Evolutionary conservation across 768 basidiomycete genomes (phyloP), one percentile per base, ranked within the genome.

Genomic region (Tulasnella sp.): DNA sequence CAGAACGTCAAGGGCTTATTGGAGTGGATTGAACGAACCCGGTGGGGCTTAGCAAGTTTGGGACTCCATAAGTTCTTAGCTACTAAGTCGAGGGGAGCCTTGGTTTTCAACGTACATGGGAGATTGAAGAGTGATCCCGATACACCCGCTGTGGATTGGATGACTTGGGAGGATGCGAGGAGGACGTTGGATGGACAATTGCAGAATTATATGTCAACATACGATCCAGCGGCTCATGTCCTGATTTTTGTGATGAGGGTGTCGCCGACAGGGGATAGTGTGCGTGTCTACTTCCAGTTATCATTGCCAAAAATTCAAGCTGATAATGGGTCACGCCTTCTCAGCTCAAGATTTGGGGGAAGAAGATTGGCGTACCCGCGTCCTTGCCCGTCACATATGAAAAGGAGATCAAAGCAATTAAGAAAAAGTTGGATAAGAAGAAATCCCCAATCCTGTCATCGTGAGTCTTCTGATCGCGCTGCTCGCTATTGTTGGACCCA

Each of bases 21-120:
- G 29, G 47, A 59, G 26, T 59, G 58, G 58, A 42, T 59, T 26
- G 58, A 59, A n/a, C 32, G 43, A 32, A 42, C 43, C 19, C 26
- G 47, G 32, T 59, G 58, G 58, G 58, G 58, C 47, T 41, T 59
- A 24, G 58, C 58, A 32, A 59, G 58, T 47, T 51, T 59, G 48
- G 58, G 58, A n/a, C 27, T 59, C 27, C 58, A 59, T 30, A 59
- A 59, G 42, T 59, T 50, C 32, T 38, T 59, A 47, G 47, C 50
- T n/a, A 59, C 58, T 30, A 49, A 51, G 19, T n/a, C 27, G 19
- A 24, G 34, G 15, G 58, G 58, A 17, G 58, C 58, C 13, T 51
- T 59, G 48, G 32, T 59, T 11, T 59, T 59, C 32, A 59, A 59
- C 23, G 58, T 59, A 10, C 32, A 59, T 26, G 58, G 58, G 2